Conservation (phyloP, 257 asterid species). For the Oldenlandia corymbosa region DNA sequence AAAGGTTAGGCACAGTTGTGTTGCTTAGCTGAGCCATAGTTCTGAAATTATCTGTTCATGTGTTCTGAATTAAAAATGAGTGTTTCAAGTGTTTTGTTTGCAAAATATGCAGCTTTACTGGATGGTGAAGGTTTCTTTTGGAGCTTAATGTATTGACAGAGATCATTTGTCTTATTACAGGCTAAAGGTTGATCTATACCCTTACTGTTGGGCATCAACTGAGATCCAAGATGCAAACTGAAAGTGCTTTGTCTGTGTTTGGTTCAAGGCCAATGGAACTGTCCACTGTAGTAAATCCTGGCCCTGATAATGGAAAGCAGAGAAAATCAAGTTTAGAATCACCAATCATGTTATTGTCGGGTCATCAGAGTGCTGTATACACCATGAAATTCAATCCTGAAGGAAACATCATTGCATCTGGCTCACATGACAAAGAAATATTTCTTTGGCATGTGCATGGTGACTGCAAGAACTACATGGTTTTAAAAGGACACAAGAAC, state of each 20-base stretch:
- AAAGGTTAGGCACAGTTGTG: no score
- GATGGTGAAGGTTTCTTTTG: background rate
- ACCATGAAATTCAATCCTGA: slow-evolving; percentile 87
- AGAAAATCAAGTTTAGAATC: slow-evolving; percentile 84
- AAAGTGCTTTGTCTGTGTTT: slow-evolving; percentile 76
- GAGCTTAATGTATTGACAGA: background rate
- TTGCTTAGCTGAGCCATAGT: no score
- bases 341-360: slow-evolving; percentile 79
- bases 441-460: slow-evolving; percentile 82
- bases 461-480: slow-evolving; percentile 89
- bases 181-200: background rate
- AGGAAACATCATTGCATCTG: slow-evolving; percentile 85
- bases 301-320: slow-evolving; percentile 58
- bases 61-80: no score
- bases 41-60: no score
- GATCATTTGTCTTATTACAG: background rate
- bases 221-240: slow-evolving; percentile 62
- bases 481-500: slow-evolving; percentile 89
- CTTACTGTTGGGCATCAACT: background rate
- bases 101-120: background rate
- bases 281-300: slow-evolving; percentile 35
- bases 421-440: slow-evolving; percentile 89
- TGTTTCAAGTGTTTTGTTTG: background rate
- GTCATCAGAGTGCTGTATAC: slow-evolving; percentile 91
- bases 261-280: slow-evolving; percentile 80